These are phyloP conservation scores for Leccinum solheimii DNA, from an alignment of 1,284 basidiomycete species.

Conservation along the genomic window DNA sequence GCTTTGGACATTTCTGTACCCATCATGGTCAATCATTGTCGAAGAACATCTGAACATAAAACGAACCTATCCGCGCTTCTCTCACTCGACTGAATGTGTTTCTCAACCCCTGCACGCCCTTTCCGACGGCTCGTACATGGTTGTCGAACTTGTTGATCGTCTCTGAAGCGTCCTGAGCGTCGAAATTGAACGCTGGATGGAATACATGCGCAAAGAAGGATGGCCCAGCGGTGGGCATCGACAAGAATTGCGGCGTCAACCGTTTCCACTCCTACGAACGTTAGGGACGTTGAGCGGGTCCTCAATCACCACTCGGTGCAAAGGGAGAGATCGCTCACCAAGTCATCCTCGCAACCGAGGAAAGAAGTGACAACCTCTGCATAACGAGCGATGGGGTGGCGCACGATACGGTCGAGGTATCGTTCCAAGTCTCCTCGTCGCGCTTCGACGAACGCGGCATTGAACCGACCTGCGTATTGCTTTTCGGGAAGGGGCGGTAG, in stretches of 20 bases:
- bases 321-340: constrained; percentile 44
- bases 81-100: constrained; percentile 60
- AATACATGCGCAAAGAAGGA: constrained; percentile 78
- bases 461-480: constrained; percentile 79
- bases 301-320: background rate
- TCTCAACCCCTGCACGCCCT: constrained; percentile 66
- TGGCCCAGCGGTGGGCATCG: constrained; percentile 62
- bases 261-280: constrained; percentile 67
- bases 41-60: background rate
- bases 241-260: constrained; percentile 58
- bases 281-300: constrained; percentile 12
- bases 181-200: constrained; percentile 83
- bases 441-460: constrained; percentile 78
- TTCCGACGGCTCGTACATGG: constrained; percentile 64
- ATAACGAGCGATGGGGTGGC: constrained; percentile 79
- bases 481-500: constrained; percentile 83
- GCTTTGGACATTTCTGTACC: constrained; percentile 69
- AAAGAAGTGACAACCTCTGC: constrained; percentile 83
- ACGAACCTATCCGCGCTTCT: constrained; percentile 59
- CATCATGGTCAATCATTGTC: background rate
- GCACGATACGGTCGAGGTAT: constrained; percentile 68
- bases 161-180: constrained; percentile 64
- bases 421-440: constrained; percentile 77
- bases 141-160: constrained; percentile 60
- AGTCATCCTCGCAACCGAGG: constrained; percentile 70